These are phyloP conservation scores for Azolla pinnata DNA, from an alignment of 75 land plant genomes.

Conservation along the genomic window DNA sequence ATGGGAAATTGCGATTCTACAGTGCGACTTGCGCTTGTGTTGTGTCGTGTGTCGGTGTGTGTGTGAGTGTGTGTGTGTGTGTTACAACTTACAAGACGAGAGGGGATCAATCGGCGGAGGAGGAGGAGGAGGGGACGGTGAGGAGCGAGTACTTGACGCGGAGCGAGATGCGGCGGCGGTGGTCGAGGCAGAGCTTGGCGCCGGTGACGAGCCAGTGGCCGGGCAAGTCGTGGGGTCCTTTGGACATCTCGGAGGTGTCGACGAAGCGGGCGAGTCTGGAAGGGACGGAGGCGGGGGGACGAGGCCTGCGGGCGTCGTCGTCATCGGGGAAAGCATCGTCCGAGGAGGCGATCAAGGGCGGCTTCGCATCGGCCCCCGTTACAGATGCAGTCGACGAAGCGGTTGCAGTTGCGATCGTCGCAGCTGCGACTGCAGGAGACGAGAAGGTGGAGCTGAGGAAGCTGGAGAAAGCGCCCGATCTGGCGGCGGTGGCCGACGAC, in stretches of 20 bases:
- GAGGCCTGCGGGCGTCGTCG: too few relatives aligned
- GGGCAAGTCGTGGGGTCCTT: conserved; percentile 57
- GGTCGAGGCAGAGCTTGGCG: conserved; percentile 40
- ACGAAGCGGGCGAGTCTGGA: conserved; percentile 51
- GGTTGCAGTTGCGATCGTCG: conserved; percentile 42
- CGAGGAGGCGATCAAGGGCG: conserved; percentile 51
- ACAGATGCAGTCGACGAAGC: conserved; percentile 28
- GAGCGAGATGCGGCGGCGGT: conserved; percentile 55
- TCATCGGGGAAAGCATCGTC: too few relatives aligned
- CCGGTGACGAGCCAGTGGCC: conserved; percentile 78
- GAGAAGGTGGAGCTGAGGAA: conserved; percentile 46
- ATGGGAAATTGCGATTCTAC: too few relatives aligned
- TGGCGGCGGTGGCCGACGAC: conserved; percentile 12
- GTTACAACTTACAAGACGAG: too few relatives aligned
- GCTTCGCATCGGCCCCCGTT: conserved; percentile 40
- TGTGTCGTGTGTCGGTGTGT: too few relatives aligned
- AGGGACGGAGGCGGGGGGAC: conserved; percentile 59
- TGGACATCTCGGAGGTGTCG: conserved; percentile 50
- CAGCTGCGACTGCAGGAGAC: conserved; percentile 29
- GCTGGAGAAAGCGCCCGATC: conserved; percentile 62
- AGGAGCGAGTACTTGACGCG: conserved; percentile 52
- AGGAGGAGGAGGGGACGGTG: too few relatives aligned
- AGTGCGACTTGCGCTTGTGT: too few relatives aligned
- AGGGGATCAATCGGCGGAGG: too few relatives aligned
- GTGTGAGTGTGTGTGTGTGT: too few relatives aligned